phyloP scores from a whole-genome alignment of 495 filamentous ascomycete species.

The Astrothelium subdiscretum region DNA sequence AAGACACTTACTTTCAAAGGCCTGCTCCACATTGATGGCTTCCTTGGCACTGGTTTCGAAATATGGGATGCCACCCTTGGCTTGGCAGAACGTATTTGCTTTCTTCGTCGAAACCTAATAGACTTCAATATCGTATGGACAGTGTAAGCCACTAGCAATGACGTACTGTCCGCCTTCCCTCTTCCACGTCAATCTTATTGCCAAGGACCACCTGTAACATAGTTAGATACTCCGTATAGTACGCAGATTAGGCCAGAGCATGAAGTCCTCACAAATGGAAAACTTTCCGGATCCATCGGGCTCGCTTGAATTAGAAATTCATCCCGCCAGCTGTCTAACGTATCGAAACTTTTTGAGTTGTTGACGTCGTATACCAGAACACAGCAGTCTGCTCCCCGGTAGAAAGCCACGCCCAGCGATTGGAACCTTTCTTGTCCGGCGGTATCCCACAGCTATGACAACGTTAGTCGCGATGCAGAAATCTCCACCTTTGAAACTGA shows the following conservation, averaged over 20 bases:
- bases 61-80: slow-evolving; percentile 93
- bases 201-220: slow-evolving; percentile 67
- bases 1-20: slow-evolving; percentile 73
- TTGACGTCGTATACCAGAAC: slow-evolving; percentile 98
- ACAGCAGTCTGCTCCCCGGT: slow-evolving; percentile 96
- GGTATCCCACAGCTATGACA: slow-evolving; percentile 89
- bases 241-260: not conserved
- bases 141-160: not conserved
- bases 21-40: slow-evolving; percentile 94
- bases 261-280: slow-evolving; percentile 76
- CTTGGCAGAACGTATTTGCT: slow-evolving; percentile 94
- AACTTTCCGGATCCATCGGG: slow-evolving; percentile 91
- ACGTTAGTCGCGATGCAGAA: slow-evolving; percentile 12
- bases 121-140: slow-evolving; percentile 8
- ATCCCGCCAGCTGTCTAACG: slow-evolving; percentile 94
- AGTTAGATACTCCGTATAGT: slow-evolving; percentile 10
- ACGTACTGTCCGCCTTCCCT: slow-evolving; percentile 82
- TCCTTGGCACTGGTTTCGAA: slow-evolving; percentile 99
- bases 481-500: slow-evolving; percentile 38
- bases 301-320: slow-evolving; percentile 97
- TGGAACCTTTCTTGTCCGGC: slow-evolving; percentile 97
- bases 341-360: slow-evolving; percentile 97
- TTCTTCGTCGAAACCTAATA: slow-evolving; percentile 77
- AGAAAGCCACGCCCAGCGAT: slow-evolving; percentile 94
- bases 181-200: slow-evolving; percentile 98